Percentiles rank a stretch among this genome's conserved stretches.
Conservation (phyloP, 75 land plant species). For the Picea glauca region DNA sequence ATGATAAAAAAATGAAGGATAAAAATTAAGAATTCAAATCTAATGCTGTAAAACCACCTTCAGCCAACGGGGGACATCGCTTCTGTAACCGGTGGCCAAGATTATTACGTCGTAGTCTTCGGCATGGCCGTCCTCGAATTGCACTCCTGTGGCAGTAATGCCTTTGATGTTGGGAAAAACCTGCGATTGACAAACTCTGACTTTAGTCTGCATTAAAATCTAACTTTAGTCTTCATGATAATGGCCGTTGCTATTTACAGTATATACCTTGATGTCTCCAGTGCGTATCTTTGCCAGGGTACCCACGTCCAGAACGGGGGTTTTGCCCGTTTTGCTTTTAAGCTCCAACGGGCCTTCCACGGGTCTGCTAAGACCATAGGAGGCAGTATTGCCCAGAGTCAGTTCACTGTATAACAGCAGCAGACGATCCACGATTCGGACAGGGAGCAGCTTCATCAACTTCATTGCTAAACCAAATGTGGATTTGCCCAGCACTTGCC, state of each 20-base stretch:
- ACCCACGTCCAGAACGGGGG: conserved; percentile 64
- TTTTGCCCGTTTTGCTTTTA: conserved; percentile 27
- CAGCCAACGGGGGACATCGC: conserved; percentile 40
- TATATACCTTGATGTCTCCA: conserved; percentile 45
- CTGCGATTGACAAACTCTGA: conserved; percentile 5
- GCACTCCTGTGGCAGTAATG: conserved; percentile 17
- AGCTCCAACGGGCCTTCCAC: conserved; percentile 41
- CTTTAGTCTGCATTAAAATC: background rate
- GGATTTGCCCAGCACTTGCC: conserved; percentile 9
- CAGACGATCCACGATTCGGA: conserved; percentile 20
- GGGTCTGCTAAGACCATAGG: conserved; percentile 44
- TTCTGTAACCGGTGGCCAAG: conserved; percentile 40
- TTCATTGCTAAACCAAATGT: conserved; percentile 17
- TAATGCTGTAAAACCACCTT: conserved; percentile 7
- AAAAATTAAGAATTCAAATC: background rate
- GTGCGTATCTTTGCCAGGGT: conserved; percentile 36
- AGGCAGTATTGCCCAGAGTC: conserved; percentile 28
- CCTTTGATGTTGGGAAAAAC: conserved; percentile 28
- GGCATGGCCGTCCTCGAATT: conserved; percentile 26
- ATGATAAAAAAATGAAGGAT: conserved; percentile 5
- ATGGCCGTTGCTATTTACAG: too few relatives aligned
- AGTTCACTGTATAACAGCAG: conserved; percentile 1
- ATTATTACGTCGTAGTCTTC: conserved; percentile 26
- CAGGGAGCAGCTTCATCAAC: conserved; percentile 24
- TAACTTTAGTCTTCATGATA: too few relatives aligned